Evolutionary conservation across 306 rosid species (phyloP).

Genomic region (Cyamopsis tetragonoloba): DNA sequence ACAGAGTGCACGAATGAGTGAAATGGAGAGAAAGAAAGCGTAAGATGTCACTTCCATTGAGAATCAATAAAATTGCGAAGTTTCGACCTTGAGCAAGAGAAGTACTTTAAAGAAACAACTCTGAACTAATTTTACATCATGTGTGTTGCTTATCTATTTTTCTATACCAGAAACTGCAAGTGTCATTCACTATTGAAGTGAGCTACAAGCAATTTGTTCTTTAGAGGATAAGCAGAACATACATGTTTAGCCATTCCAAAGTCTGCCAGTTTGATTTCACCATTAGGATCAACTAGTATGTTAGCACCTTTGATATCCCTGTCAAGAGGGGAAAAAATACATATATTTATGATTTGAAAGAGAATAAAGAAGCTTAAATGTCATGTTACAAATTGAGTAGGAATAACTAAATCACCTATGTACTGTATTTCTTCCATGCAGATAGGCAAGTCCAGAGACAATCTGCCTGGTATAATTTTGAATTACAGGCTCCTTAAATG

Average conservation of each 20-base stretch:
- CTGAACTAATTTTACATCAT: constrained; percentile 22
- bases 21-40: background rate
- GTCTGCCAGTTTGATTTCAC: constrained; percentile 95
- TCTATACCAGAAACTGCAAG: constrained; percentile 16
- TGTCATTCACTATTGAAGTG: constrained; percentile 14
- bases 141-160: background rate
- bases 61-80: constrained; percentile 17
- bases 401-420: constrained; percentile 61
- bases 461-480: constrained; percentile 91
- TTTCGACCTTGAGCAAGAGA: constrained; percentile 21
- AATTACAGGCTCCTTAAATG: constrained; percentile 87
- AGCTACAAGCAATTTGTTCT: constrained; percentile 27
- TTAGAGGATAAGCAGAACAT: constrained; percentile 32
- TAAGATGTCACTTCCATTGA: background rate
- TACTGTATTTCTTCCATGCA: constrained; percentile 90
- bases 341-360: background rate
- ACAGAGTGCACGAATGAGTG: background rate
- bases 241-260: constrained; percentile 99
- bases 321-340: constrained; percentile 34
- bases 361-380: background rate
- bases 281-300: constrained; percentile 93
- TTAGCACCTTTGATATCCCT: constrained; percentile 99
- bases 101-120: constrained; percentile 6
- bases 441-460: constrained; percentile 89
- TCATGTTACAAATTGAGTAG: background rate